Conservation (phyloP, 2,329 filamentous ascomycete genomes). For the Didymella arachidicola region DNA sequence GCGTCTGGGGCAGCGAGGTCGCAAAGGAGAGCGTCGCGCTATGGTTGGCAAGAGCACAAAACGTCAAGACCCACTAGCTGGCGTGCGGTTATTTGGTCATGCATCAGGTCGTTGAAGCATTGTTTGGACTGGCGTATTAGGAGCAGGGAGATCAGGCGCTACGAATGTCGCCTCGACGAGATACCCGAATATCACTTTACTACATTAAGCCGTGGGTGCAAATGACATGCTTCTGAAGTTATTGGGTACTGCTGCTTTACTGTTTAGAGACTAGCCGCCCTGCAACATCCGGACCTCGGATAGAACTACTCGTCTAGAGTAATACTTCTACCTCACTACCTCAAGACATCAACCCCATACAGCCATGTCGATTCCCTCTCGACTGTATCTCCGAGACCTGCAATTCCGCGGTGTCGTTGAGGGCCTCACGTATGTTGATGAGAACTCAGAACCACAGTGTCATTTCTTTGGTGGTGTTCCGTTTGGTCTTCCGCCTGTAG, state of each 20-base stretch:
- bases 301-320: too few relatives aligned
- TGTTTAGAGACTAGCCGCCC: conserved; percentile 4
- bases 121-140: conserved; percentile 17
- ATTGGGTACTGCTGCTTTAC: conserved; percentile 4
- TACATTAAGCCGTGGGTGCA: neutral
- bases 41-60: conserved; percentile 59
- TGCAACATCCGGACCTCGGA: conserved; percentile 15
- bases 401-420: conserved; percentile 58
- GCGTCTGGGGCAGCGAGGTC: conserved; percentile 69
- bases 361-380: conserved; percentile 30
- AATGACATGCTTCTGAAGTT: neutral
- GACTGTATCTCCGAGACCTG: conserved; percentile 48
- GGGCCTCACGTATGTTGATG: conserved; percentile 56
- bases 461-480: conserved; percentile 65
- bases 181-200: conserved; percentile 21
- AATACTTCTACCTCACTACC: neutral
- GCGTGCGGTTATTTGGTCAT: neutral
- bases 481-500: conserved; percentile 61
- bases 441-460: conserved; percentile 48
- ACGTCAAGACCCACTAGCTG: conserved; percentile 42
- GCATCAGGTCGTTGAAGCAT: conserved; percentile 7
- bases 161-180: conserved; percentile 16
- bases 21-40: conserved; percentile 69
- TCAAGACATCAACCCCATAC: conserved; percentile 1
- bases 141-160: conserved; percentile 22